Conservation (phyloP, 2,329 filamentous ascomycete species). For the Curvularia lunata region DNA sequence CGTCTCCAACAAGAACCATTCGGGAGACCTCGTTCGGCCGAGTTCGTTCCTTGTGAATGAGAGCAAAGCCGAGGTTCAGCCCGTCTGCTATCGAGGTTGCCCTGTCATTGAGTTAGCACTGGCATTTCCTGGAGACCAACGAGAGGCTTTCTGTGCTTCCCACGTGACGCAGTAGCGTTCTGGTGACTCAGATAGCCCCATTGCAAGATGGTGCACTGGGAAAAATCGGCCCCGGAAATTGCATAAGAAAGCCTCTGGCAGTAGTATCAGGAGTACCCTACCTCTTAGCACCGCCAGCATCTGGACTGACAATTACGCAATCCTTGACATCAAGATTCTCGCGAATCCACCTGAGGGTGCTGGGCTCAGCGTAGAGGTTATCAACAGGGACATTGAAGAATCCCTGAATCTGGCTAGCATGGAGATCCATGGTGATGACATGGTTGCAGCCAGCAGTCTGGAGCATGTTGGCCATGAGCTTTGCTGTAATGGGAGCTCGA, state of each 20-base stretch:
- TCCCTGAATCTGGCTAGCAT: slow-evolving; percentile 91
- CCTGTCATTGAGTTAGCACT: slow-evolving; percentile 50
- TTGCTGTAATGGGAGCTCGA: slow-evolving; percentile 93
- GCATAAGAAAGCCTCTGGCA: not conserved
- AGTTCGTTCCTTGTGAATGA: slow-evolving; percentile 96
- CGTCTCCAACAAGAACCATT: slow-evolving; percentile 96
- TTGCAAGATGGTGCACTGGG: not conserved
- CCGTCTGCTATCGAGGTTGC: slow-evolving; percentile 93
- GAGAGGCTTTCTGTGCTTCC: slow-evolving; percentile 6
- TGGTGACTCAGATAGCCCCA: slow-evolving; percentile 1
- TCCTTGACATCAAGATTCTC: slow-evolving; percentile 82
- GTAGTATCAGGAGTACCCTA: slow-evolving; percentile 42
- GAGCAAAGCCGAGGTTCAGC: slow-evolving; percentile 85
- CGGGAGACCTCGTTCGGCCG: slow-evolving; percentile 89
- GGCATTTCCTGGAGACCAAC: not conserved
- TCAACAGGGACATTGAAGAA: slow-evolving; percentile 88
- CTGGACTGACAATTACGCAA: slow-evolving; percentile 92
- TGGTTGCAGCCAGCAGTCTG: slow-evolving; percentile 92
- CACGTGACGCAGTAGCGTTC: slow-evolving; percentile 2
- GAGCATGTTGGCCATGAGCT: slow-evolving; percentile 96
- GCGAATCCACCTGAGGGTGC: slow-evolving; percentile 87
- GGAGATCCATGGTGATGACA: slow-evolving; percentile 95
- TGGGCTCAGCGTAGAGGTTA: slow-evolving; percentile 92
- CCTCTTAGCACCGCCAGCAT: slow-evolving; percentile 93
- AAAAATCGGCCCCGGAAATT: not conserved